These are phyloP conservation scores for Suillus plorans DNA, from an alignment of 768 basidiomycete species.

Conservation along the genomic window DNA sequence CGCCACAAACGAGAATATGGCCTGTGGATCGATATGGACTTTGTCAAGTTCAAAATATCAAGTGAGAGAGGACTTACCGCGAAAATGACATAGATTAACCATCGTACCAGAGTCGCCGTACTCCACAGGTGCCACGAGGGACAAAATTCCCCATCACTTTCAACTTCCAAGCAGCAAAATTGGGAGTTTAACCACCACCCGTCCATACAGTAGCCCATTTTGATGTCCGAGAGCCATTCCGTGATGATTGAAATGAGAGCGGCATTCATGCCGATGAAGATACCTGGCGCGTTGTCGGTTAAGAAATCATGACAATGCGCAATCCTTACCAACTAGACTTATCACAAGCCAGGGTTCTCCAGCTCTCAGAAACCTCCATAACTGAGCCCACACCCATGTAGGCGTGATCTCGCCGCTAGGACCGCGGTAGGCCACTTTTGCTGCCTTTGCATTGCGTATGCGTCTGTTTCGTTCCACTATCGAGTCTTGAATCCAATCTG, in stretches of 20 bases:
- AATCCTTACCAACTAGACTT: constrained; percentile 77
- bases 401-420: constrained; percentile 51
- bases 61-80: constrained; percentile 60
- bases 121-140: constrained; percentile 94
- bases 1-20: constrained; percentile 78
- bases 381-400: constrained; percentile 60
- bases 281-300: constrained; percentile 46
- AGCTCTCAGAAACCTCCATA: constrained; percentile 58
- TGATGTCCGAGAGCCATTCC: constrained; percentile 97
- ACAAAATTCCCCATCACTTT: constrained; percentile 78
- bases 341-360: constrained; percentile 94
- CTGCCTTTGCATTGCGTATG: constrained; percentile 49
- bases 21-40: constrained; percentile 43
- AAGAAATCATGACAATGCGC: neutral
- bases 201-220: constrained; percentile 94
- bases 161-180: constrained; percentile 98
- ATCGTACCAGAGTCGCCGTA: constrained; percentile 63
- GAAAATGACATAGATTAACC: constrained; percentile 85
- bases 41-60: neutral
- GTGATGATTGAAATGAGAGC: constrained; percentile 93
- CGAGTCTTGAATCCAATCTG: constrained; percentile 98
- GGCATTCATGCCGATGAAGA: constrained; percentile 91
- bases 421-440: constrained; percentile 45
- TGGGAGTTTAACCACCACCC: constrained; percentile 99
- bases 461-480: constrained; percentile 84